Evolutionary conservation across 1,284 basidiomycete genomes (phyloP), one percentile per base, ranked within the genome.

Genomic region (Abortiporus biennis): DNA sequence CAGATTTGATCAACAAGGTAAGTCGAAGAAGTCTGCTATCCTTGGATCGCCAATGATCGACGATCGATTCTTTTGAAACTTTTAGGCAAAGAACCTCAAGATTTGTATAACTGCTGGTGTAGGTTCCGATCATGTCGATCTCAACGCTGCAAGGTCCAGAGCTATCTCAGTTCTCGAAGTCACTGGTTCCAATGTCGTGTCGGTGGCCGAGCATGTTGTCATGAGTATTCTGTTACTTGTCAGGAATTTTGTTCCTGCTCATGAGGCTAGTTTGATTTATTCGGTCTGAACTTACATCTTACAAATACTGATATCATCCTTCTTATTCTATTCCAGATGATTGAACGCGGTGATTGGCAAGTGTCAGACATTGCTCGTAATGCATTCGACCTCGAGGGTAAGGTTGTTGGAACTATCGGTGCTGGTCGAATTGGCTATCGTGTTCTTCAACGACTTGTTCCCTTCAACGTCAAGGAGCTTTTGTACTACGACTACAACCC

Each of bases 401-500:
- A 95, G 69, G 86, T 92, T 38, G 80, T 95, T 45, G 92, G 91
- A 23, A 92, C 90, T 30, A 84, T 93, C 47, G 90, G 90, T 48
- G 84, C 82, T 53, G 87, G 89, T 23, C 75, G 89, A 43, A 95
- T 96, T 59, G 93, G 91, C 11, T 91, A 90, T 74, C 78, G 91
- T 59, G 88, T 96, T 17, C 74, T 96, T 36, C 86, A 96, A 66
- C 83, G 93, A 47, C 71, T 98, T 42, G 59, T 78, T 45, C 87
- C 90, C 2, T 97, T 98, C 69, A 75, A 92, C 68, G 80, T 78
- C 73, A 94, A 93, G 65, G 90, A 95, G 61, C 78, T 96, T 38
- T 66, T 95, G 42, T 96, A 94, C 76, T 96, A 87, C 64, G 93
- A 97, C 70, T 96, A 96, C 66, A 72, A 78, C 19, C 69, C 84